Conservation (phyloP, 108 stramenopile species). For the Chaetoceros tenuissimus region DNA sequence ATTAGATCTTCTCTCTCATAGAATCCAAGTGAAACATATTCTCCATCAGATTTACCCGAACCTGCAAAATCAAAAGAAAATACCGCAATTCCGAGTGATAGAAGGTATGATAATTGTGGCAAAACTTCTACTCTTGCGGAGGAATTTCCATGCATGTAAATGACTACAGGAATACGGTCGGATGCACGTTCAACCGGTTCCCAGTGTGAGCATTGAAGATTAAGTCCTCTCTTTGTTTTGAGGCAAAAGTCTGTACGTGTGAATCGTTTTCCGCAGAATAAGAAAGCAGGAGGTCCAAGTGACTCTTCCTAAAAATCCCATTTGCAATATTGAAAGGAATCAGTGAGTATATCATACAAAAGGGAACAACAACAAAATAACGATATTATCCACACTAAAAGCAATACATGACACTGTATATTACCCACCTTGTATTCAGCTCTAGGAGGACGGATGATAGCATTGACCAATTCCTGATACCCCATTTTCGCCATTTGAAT, state of each 20-base stretch:
- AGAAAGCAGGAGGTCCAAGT: conserved; percentile 76
- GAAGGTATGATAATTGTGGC: conserved; percentile 81
- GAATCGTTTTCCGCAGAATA: conserved; percentile 81
- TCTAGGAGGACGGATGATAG: conserved; percentile 96
- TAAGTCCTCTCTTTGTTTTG: conserved; percentile 79
- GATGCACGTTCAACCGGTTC: conserved; percentile 81
- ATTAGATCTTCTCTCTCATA: conserved; percentile 96
- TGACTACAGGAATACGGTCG: conserved; percentile 77
- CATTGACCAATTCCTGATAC: conserved; percentile 92
- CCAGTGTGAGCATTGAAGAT: conserved; percentile 91
- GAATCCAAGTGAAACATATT: conserved; percentile 94
- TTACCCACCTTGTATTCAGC: conserved; percentile 75
- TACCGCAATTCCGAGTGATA: conserved; percentile 86
- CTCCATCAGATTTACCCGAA: conserved; percentile 92
- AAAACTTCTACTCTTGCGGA: conserved; percentile 82
- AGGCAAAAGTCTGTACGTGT: conserved; percentile 90
- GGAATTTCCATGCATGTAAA: conserved; percentile 95
- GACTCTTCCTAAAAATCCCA: conserved; percentile 54
- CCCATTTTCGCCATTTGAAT: conserved; percentile 78
- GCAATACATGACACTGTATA: conserved; percentile 43
- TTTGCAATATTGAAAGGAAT: not conserved
- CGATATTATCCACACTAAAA: no score
- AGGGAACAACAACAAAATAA: conserved; percentile 25
- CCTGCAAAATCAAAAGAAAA: conserved; percentile 99
- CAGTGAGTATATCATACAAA: not conserved